phyloP scores from a whole-genome alignment of 164 flowering plant genomes.

The Vitis riparia region DNA sequence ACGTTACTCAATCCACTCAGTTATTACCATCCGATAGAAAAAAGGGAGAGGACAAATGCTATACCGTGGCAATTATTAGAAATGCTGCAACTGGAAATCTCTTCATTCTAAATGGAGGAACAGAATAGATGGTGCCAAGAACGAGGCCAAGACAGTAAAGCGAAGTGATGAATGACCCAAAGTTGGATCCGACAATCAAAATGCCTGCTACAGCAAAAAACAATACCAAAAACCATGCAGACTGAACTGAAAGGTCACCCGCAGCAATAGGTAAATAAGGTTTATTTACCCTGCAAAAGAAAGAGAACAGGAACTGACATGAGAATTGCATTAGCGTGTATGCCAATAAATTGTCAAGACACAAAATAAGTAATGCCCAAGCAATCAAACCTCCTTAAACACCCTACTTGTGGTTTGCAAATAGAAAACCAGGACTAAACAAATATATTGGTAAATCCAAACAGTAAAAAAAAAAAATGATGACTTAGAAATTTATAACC shows the following conservation, averaged over 20 bases:
- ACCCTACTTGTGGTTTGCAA: no score
- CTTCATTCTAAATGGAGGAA: conserved; percentile 97
- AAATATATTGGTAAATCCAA: no score
- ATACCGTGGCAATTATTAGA: conserved; percentile 97
- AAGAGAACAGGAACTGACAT: conserved; percentile 5
- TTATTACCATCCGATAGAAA: neutral
- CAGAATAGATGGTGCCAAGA: conserved; percentile 94
- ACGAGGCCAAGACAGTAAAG: conserved; percentile 93
- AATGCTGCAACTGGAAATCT: conserved; percentile 91
- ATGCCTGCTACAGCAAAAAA: conserved; percentile 75
- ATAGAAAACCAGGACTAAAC: no score
- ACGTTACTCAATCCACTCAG: no score
- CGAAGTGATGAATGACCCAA: conserved; percentile 87
- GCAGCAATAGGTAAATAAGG: conserved; percentile 99
- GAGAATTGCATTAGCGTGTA: neutral
- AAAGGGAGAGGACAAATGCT: conserved; percentile 2
- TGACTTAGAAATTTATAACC: no score
- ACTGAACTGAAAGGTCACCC: conserved; percentile 89
- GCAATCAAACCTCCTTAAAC: neutral
- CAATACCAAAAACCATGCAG: conserved; percentile 91
- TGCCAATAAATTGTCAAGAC: neutral
- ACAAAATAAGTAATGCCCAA: neutral
- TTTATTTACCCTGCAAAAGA: conserved; percentile 86
- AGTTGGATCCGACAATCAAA: conserved; percentile 63
- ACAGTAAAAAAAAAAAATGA: no score